These are phyloP conservation scores for Cercospora sp. DNA, from an alignment of 2,329 filamentous ascomycete genomes.

Conservation along the genomic window DNA sequence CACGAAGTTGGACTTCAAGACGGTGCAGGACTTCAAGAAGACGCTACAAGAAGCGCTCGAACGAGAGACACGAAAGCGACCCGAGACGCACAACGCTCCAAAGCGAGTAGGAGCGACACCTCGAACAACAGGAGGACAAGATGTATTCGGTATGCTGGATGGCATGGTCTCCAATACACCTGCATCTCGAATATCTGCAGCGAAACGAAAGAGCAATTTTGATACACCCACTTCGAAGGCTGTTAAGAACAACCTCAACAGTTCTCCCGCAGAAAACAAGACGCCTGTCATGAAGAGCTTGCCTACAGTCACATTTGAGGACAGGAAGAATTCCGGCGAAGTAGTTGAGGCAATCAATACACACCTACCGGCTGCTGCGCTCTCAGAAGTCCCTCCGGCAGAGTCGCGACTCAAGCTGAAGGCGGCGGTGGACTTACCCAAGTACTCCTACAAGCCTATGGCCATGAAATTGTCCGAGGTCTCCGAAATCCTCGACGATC, in stretches of 20 bases:
- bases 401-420: conserved; percentile 81
- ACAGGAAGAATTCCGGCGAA: conserved; percentile 77
- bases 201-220: conserved; percentile 53
- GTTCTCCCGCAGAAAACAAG: conserved; percentile 52
- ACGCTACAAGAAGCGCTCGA: conserved; percentile 83
- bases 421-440: conserved; percentile 84
- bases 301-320: conserved; percentile 60
- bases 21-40: conserved; percentile 77
- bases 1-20: conserved; percentile 68
- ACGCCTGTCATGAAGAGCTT: conserved; percentile 32
- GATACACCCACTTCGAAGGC: conserved; percentile 52
- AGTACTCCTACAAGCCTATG: conserved; percentile 87
- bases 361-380: conserved; percentile 61
- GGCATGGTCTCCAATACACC: conserved; percentile 50
- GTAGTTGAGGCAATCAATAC: conserved; percentile 80
- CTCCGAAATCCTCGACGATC: conserved; percentile 89
- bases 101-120: conserved; percentile 63
- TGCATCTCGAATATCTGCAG: conserved; percentile 43
- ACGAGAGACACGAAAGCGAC: conserved; percentile 67
- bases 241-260: conserved; percentile 42
- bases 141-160: conserved; percentile 71
- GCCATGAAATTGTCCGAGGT: conserved; percentile 92
- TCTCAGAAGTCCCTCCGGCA: conserved; percentile 55
- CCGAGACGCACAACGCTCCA: conserved; percentile 59
- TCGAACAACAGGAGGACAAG: conserved; percentile 54